Conservation (phyloP, 495 filamentous ascomycete genomes). For the Viridothelium virens region DNA sequence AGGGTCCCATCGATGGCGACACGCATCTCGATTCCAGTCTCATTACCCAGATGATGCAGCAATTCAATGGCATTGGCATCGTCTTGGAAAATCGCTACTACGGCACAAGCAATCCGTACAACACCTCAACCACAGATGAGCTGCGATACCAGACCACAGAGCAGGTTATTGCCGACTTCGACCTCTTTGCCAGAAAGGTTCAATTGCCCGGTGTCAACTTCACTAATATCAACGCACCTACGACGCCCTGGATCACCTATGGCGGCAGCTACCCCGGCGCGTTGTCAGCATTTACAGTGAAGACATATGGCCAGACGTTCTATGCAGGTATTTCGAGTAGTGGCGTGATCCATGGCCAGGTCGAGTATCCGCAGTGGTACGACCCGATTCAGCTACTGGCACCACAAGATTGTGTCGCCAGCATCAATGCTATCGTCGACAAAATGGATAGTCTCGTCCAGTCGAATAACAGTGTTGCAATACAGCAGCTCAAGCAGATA, state of each 20-base stretch:
- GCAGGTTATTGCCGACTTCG: slow-evolving; percentile 42
- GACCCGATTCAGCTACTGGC: slow-evolving; percentile 36
- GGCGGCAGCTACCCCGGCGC: slow-evolving; percentile 40
- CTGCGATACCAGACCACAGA: slow-evolving; percentile 40
- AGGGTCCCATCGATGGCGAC: slow-evolving; percentile 18
- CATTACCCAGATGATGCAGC: slow-evolving; percentile 31
- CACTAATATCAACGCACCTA: not conserved
- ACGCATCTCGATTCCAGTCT: slow-evolving; percentile 6
- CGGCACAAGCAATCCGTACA: slow-evolving; percentile 37
- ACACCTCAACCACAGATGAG: slow-evolving; percentile 40
- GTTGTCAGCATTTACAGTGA: slow-evolving; percentile 38
- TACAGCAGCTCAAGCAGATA: slow-evolving; percentile 38
- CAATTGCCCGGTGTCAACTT: slow-evolving; percentile 32
- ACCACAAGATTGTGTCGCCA: slow-evolving; percentile 39
- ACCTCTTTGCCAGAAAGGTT: slow-evolving; percentile 41
- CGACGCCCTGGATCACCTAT: slow-evolving; percentile 37
- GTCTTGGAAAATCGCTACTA: slow-evolving; percentile 45
- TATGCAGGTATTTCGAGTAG: slow-evolving; percentile 42
- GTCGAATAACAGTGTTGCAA: slow-evolving; percentile 31
- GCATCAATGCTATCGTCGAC: slow-evolving; percentile 41
- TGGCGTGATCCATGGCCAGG: slow-evolving; percentile 33
- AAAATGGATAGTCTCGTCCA: slow-evolving; percentile 38
- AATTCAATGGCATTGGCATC: slow-evolving; percentile 40
- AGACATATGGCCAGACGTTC: slow-evolving; percentile 34
- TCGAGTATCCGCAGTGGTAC: slow-evolving; percentile 41